These are phyloP conservation scores for Porodaedalea pini DNA, from an alignment of 1,284 basidiomycete species.

Conservation along the genomic window DNA sequence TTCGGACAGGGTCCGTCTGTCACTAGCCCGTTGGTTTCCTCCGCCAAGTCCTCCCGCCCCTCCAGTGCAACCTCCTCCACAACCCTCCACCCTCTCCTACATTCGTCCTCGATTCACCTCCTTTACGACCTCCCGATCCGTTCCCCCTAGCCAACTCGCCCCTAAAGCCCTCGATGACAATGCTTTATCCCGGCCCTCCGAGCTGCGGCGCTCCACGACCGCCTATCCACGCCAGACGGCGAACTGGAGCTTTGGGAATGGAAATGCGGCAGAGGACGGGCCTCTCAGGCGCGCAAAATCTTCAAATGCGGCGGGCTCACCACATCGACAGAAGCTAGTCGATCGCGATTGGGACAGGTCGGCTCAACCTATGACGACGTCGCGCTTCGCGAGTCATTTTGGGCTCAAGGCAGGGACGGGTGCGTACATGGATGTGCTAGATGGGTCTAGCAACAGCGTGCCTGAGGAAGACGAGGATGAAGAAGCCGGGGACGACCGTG, in stretches of 20 bases:
- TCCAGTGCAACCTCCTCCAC: slow-evolving; percentile 52
- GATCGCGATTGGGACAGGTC: slow-evolving; percentile 9
- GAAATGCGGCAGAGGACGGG: slow-evolving; percentile 2
- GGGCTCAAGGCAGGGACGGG: slow-evolving; percentile 38
- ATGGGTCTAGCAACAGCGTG: slow-evolving; percentile 61
- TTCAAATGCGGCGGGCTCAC: slow-evolving; percentile 14
- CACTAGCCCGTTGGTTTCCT: slow-evolving; percentile 81
- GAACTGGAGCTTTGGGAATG: slow-evolving; percentile 15
- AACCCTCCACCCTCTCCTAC: slow-evolving; percentile 69
- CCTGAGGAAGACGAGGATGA: slow-evolving; percentile 54
- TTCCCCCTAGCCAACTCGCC: slow-evolving; percentile 39
- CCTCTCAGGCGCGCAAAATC: slow-evolving; percentile 18
- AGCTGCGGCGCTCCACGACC: slow-evolving; percentile 44
- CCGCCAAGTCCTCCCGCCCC: slow-evolving; percentile 65
- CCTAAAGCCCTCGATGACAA: slow-evolving; percentile 44
- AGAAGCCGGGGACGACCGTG: slow-evolving; percentile 50
- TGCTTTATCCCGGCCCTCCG: slow-evolving; percentile 39
- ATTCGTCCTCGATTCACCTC: slow-evolving; percentile 84
- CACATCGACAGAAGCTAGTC: slow-evolving; percentile 12
- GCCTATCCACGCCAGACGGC: slow-evolving; percentile 14
- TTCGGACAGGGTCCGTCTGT: slow-evolving; percentile 73
- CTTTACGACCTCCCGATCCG: slow-evolving; percentile 69
- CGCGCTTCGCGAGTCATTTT: slow-evolving; percentile 52
- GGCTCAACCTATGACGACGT: slow-evolving; percentile 28
- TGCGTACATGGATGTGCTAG: slow-evolving; percentile 52